Base-by-base conservation (phyloP, 2,329 filamentous ascomycete genomes). In the Amauroascus niger region DNA sequence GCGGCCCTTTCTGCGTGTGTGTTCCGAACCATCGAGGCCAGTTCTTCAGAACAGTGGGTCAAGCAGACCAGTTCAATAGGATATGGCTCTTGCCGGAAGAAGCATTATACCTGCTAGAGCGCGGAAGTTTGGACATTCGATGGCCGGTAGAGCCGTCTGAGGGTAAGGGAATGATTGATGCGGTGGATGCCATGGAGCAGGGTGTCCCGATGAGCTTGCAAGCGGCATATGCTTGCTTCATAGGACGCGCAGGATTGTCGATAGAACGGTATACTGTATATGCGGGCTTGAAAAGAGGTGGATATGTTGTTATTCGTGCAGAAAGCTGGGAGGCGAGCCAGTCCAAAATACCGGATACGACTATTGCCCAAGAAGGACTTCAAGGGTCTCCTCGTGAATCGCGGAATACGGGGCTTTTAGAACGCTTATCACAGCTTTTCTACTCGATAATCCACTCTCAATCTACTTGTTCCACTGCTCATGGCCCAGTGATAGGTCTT, bases 71-170 rank as follows among this genome's bases (percentile, higher is more conserved):
- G 2, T 77, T 76, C 56, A 79, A 83, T 28, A 81, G 79, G 58
- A 72, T 90, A 39, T 96, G 90, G 90, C 66, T 98, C 49, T 69
- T 95, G 37, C 91, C 91, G 0, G 93, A 98, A 66, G 93, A 98
- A 69, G 87, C 89, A 5, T 75, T 98, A 51, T 96, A 89, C 64
- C 69, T 96, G 58, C 76, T 97, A 7, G 93, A 98, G 73, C 76
- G 93, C 62, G 93, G 91, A 0, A 89, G 81, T 45, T 64, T 97
- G 63, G 88, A 97, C 68, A 78, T 96, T 39, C 84, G 89, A 75
- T 96, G 88, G 87, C 88, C 88, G 1, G 70, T 72, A 43, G 61
- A 64, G 3, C 44, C 45, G 1, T 58, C 54, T 1, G 60, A 61
- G 6, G 61, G 61, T 9, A 60, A 76, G 40, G 30, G 39, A 11